A percentile compares a stretch with the other conserved stretches of the same genome.
phyloP scores from a whole-genome alignment of 2,329 filamentous ascomycete genomes.

The Beauveria australis region DNA sequence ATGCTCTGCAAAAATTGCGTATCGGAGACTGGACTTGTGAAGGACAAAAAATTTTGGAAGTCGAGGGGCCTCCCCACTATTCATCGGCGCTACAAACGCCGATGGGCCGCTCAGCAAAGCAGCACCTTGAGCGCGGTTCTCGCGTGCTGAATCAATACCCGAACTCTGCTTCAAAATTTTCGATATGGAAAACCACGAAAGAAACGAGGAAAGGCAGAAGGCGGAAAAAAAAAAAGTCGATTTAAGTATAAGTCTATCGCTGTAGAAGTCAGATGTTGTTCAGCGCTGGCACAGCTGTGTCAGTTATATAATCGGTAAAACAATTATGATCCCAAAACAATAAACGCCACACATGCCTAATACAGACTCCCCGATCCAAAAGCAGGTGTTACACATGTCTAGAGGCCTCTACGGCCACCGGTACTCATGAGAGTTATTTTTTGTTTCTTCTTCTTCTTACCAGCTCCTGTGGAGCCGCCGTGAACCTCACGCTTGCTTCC shows the following conservation, averaged over 20 bases:
- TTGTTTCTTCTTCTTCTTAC: slow-evolving; percentile 63
- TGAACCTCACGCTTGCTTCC: background rate
- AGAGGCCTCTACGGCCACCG: slow-evolving; percentile 42
- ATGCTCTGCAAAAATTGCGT: slow-evolving; percentile 19
- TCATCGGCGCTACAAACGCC: slow-evolving; percentile 7
- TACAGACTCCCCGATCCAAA: background rate
- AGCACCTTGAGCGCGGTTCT: too few relatives aligned
- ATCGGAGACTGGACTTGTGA: background rate
- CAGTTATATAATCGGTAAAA: background rate
- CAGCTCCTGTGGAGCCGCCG: slow-evolving; percentile 22
- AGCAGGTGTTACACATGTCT: background rate
- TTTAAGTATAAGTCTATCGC: background rate
- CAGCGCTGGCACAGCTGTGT: background rate
- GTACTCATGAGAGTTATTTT: slow-evolving; percentile 68
- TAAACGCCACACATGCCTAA: slow-evolving; percentile 10
- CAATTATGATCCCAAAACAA: background rate
- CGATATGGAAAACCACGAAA: too few relatives aligned
- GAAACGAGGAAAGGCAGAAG: background rate
- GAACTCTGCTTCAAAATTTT: too few relatives aligned
- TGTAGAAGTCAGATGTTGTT: background rate
- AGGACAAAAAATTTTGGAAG: slow-evolving; percentile 6
- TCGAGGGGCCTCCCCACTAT: slow-evolving; percentile 8
- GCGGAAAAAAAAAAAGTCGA: background rate
- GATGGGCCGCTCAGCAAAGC: background rate
- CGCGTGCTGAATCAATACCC: too few relatives aligned